phyloP scores from a whole-genome alignment of 129 eudicot species.

The Kitagawia praeruptora region DNA sequence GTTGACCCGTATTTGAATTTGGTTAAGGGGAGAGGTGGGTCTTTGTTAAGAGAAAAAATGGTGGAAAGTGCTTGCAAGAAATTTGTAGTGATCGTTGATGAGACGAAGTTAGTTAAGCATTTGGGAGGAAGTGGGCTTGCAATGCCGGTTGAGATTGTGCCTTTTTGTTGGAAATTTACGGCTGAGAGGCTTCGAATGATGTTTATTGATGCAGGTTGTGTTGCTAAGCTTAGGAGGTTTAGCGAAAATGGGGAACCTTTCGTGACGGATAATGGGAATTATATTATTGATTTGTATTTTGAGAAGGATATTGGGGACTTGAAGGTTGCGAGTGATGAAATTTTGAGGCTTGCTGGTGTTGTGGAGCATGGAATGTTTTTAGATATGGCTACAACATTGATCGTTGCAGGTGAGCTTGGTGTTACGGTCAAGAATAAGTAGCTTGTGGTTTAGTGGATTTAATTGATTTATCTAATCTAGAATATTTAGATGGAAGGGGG shows the following conservation, averaged over 20 bases:
- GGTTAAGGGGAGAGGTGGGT: constrained; percentile 89
- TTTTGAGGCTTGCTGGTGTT: constrained; percentile 68
- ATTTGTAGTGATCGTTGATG: constrained; percentile 71
- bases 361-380: constrained; percentile 95
- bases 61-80: constrained; percentile 75
- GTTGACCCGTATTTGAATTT: constrained; percentile 74
- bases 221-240: constrained; percentile 48
- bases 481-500: constrained; percentile 1
- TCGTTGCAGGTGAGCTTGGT: constrained; percentile 69
- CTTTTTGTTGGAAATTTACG: constrained; percentile 68
- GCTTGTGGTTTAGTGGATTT: constrained; percentile 6
- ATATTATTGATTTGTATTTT: constrained; percentile 65
- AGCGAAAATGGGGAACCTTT: constrained; percentile 34
- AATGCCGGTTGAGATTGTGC: constrained; percentile 82
- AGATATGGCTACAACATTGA: constrained; percentile 75
- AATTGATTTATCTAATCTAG: constrained; percentile 11
- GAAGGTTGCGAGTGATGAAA: constrained; percentile 66
- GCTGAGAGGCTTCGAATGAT: constrained; percentile 37
- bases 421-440: constrained; percentile 60
- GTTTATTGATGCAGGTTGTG: constrained; percentile 59
- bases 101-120: constrained; percentile 55
- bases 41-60: constrained; percentile 77
- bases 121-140: constrained; percentile 79
- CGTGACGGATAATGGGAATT: constrained; percentile 81
- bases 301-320: constrained; percentile 66